phyloP scores from a whole-genome alignment of 176 grass and related monocot genomes.

The Pharus latifolius region DNA sequence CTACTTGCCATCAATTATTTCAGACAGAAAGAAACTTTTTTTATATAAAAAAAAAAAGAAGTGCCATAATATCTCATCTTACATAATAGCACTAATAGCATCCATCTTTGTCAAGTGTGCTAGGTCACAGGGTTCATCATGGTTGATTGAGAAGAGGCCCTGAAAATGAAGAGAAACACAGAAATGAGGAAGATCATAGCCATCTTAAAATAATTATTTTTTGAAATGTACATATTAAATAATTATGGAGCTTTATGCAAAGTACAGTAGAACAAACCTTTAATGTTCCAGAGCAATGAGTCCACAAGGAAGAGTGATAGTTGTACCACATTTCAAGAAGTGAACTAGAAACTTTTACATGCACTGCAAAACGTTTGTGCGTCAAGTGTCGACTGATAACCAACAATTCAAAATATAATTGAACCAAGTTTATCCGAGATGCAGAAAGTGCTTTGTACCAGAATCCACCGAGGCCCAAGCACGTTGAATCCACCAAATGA shows the following conservation, averaged over 20 bases:
- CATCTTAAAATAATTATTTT: neutral
- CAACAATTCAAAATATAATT: neutral
- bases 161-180: conserved; percentile 21
- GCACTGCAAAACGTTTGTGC: conserved; percentile 22
- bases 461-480: conserved; percentile 53
- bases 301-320: conserved; percentile 76
- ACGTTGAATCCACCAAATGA: conserved; percentile 68
- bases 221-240: conserved; percentile 5
- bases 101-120: conserved; percentile 52
- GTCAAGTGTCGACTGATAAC: neutral
- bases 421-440: neutral
- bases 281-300: conserved; percentile 44
- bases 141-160: conserved; percentile 10
- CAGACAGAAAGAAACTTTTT: neutral
- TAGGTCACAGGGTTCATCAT: conserved; percentile 56
- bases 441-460: conserved; percentile 24
- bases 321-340: conserved; percentile 90
- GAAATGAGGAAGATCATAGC: conserved; percentile 4
- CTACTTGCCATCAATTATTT: neutral
- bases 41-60: neutral
- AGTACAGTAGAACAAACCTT: conserved; percentile 43
- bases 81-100: conserved; percentile 65
- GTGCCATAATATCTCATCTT: conserved; percentile 15
- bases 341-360: conserved; percentile 41
- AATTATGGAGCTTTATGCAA: neutral